Evolutionary conservation across 371 early-diverging fungal genomes (phyloP), one percentile per base, ranked within the genome.

Genomic region (Mucor racemosus): DNA sequence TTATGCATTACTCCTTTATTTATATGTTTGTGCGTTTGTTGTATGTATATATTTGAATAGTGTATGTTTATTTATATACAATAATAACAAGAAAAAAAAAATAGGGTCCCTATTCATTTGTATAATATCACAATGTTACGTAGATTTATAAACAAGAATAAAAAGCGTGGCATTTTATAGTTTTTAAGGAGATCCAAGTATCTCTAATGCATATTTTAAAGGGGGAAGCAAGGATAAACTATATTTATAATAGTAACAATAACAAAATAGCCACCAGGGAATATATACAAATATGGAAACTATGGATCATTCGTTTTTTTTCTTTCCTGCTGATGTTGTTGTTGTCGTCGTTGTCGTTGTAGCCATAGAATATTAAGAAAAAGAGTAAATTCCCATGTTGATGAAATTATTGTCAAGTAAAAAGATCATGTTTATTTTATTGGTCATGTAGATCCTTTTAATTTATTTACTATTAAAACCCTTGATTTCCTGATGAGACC

Each of bases 1-100:
- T 48, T 19, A 48, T 48, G 48, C 48, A 48, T 48, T 21, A 48
- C 48, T 48, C 48, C 48, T 48, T 8, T 48, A 48, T 48, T 48
- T 48, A 48, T 19, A 48, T 48, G 48, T 48, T 48, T 48, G 48
- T 48, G 48, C 48, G 48, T 21, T 48, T 21, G 21, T 48, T 26
- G 26, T 26, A 26, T 26, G 26, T 26, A 26, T 26, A 26, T 26
- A 26, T 26, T 3, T 1, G 26, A 26, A 26, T 48, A 19, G 11
- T 10, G 42, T 48, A 19, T 21, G 48, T 9, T 19, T 48, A 48
- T 48, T 19, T 19, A 48, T 19, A 8, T 48, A 11, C 0, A 14
- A 5, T 42, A 42, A 4, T 3, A 9, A 48, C 48, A n/a, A 9
- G 5, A 48, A 19, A 9, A 48, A 15, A 19, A 17, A 19, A 19